phyloP scores from a whole-genome alignment of 2,329 filamentous ascomycete species.

The Fragosphaeria purpurea region DNA sequence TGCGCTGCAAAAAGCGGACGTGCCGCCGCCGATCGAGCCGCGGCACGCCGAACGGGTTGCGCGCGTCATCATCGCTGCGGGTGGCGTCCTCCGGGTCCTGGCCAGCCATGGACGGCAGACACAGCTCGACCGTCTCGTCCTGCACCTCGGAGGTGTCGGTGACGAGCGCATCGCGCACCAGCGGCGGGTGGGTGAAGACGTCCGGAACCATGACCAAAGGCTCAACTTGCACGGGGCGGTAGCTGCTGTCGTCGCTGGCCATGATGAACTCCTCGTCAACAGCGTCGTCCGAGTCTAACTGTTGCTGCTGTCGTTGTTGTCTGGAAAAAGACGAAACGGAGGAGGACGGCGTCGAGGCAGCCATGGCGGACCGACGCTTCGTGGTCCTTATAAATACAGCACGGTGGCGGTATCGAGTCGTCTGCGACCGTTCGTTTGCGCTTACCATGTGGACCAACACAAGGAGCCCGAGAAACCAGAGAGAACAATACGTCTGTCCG shows the following conservation, averaged over 20 bases:
- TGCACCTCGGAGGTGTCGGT: slow-evolving; percentile 62
- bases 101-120: slow-evolving; percentile 57
- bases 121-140: slow-evolving; percentile 56
- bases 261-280: slow-evolving; percentile 8
- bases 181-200: slow-evolving; percentile 48
- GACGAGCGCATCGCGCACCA: slow-evolving; percentile 53
- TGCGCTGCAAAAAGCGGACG: slow-evolving; percentile 50
- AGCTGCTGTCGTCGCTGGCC: background rate
- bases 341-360: background rate
- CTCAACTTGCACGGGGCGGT: background rate
- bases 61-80: slow-evolving; percentile 55
- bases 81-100: slow-evolving; percentile 47
- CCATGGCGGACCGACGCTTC: slow-evolving; percentile 9
- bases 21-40: slow-evolving; percentile 57
- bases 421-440: slow-evolving; percentile 3
- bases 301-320: background rate
- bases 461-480: background rate
- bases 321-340: background rate
- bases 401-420: slow-evolving; percentile 12
- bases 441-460: slow-evolving; percentile 9
- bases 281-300: background rate
- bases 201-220: slow-evolving; percentile 33
- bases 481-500: slow-evolving; percentile 4
- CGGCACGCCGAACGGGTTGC: slow-evolving; percentile 66
- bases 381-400: slow-evolving; percentile 16